Base-by-base conservation (phyloP, 225 moss, liverwort and hornwort genomes). In the Pleurozium schreberi region DNA sequence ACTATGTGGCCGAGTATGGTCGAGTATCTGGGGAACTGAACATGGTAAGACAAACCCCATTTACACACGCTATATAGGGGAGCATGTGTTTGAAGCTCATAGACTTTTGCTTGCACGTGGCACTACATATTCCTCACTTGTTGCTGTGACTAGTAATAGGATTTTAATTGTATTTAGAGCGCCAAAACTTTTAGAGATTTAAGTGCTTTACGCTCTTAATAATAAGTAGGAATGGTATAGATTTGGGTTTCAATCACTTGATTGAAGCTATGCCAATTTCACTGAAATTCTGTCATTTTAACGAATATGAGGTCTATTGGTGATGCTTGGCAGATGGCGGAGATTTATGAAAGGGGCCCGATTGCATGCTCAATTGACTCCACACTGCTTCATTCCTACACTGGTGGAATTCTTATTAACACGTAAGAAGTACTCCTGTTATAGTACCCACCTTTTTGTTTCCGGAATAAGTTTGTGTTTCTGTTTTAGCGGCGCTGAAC, bases 331-430 rank as follows among this genome's bases (percentile, higher is more conserved):
- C 92, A 98, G 98, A 96, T 98, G 98, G 98, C 98, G 40, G 98
- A 98, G 89, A 94, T 98, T 85, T 95, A 92, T 84, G 98, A 97
- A 60, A 93, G 98, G 91, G 98, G 98, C 14, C 98, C 98, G 26
- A 93, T 98, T 82, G 93, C 98, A 70, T 98, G 98, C 87, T 75
- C 90, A 42, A 73, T 98, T 33, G 96, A 97, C 87, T 88, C 93
- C 65, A 96, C 81, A 38, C 81, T 85, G 47, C 96, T 98, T 43
- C 96, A 96, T 71, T 36, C 84, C 16, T 98, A 98, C 90, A 93
- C 92, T 42, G 95, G 96, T 84, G 98, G 98, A 86, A 95, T 96
- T 85, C 67, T 98, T 63, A 92, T 93, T 27, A 95, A 91, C 89
- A 93, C 91, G 96, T 96, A 88, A 78, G 95, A 75, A 80, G 31